A percentile compares a stretch with the other conserved stretches of the same genome.
Evolutionary conservation across 1,284 basidiomycete genomes (phyloP).

Genomic region (Pyrrhoderma noxium): DNA sequence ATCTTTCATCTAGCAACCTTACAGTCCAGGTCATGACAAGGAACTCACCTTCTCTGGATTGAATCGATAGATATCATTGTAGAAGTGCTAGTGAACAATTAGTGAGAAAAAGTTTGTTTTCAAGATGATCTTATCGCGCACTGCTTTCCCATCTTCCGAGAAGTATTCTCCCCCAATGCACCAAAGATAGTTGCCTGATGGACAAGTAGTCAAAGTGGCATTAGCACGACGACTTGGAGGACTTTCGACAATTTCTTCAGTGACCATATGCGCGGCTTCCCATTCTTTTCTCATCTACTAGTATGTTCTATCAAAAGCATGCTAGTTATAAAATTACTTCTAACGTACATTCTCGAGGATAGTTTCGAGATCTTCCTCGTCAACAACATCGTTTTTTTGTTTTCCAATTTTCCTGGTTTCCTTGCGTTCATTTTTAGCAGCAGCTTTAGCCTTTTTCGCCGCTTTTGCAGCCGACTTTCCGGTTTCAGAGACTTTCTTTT

Average conservation of each 20-base stretch:
- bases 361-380: conserved; percentile 73
- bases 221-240: conserved; percentile 78
- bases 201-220: conserved; percentile 73
- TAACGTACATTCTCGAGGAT: conserved; percentile 65
- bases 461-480: conserved; percentile 50
- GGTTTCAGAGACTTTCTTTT: conserved; percentile 41
- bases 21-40: not conserved
- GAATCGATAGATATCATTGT: conserved; percentile 78
- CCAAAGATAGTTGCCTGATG: conserved; percentile 74
- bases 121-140: conserved; percentile 32
- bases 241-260: conserved; percentile 68
- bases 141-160: conserved; percentile 73
- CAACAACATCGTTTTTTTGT: conserved; percentile 42
- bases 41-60: conserved; percentile 62
- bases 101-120: not conserved
- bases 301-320: not conserved
- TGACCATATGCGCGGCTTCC: conserved; percentile 68
- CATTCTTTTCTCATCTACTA: conserved; percentile 68
- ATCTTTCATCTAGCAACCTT: too few species aligned
- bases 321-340: not conserved
- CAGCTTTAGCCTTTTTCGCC: conserved; percentile 65
- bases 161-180: conserved; percentile 81
- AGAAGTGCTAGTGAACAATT: conserved; percentile 51
- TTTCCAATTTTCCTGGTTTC: conserved; percentile 57
- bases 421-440: conserved; percentile 63